These are phyloP conservation scores for Amanita inopinata DNA, from an alignment of 768 basidiomycete species.

Conservation along the genomic window DNA sequence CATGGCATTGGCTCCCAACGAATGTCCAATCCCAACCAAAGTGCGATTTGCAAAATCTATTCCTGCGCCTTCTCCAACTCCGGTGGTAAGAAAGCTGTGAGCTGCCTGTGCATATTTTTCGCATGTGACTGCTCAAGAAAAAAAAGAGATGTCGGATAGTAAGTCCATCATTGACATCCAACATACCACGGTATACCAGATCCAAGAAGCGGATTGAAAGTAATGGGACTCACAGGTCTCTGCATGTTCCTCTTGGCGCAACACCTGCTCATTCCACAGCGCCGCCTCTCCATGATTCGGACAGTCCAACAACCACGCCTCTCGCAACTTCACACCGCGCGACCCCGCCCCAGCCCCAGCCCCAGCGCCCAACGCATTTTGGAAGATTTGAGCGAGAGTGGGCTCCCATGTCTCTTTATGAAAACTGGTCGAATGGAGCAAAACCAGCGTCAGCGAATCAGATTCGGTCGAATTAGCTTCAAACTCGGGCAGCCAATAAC, in stretches of 20 bases:
- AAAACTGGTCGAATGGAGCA: constrained; percentile 65
- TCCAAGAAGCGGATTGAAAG: constrained; percentile 4
- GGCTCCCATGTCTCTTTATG: constrained; percentile 73
- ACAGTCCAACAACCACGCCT: constrained; percentile 64
- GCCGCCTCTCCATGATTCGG: constrained; percentile 66
- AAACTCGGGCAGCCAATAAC: constrained; percentile 36
- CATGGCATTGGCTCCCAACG: constrained; percentile 58
- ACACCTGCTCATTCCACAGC: constrained; percentile 36
- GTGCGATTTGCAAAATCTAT: constrained; percentile 41
- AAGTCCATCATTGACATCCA: constrained; percentile 6
- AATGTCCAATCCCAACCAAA: constrained; percentile 60
- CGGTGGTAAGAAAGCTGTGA: constrained; percentile 43
- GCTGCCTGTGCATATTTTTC: constrained; percentile 51
- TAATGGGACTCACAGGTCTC: constrained; percentile 30
- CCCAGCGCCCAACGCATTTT: constrained; percentile 14
- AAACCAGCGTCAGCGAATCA: constrained; percentile 43
- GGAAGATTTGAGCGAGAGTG: constrained; percentile 38
- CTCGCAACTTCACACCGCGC: constrained; percentile 33
- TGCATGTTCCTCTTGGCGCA: constrained; percentile 34
- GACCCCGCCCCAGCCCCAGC: constrained; percentile 7
- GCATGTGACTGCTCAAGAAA: constrained; percentile 41
- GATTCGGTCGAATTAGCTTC: constrained; percentile 25
- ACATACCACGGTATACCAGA: constrained; percentile 5
- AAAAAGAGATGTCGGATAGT: neutral
- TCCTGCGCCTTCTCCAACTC: constrained; percentile 25